Percentiles rank a stretch among this genome's conserved stretches.
These are phyloP conservation scores for Naganishia randhawae DNA, from an alignment of 768 basidiomycete species.

Conservation along the genomic window DNA sequence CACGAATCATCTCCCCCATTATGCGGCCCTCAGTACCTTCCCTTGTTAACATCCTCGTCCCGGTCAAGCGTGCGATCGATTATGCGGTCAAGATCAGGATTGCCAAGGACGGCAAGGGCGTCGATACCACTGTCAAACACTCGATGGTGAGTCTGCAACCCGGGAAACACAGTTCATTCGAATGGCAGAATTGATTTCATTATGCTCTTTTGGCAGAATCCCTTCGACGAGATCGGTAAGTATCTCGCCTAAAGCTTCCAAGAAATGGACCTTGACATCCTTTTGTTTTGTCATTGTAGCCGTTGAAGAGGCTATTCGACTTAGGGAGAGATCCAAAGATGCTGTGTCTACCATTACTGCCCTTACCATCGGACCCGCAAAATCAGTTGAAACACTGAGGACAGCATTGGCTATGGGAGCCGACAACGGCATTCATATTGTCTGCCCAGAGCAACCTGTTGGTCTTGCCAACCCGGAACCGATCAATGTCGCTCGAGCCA, in stretches of 20 bases:
- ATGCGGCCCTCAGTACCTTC: slow-evolving; percentile 74
- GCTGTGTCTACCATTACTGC: slow-evolving; percentile 80
- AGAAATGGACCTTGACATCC: background rate
- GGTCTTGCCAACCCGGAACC: slow-evolving; percentile 66
- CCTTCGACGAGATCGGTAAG: slow-evolving; percentile 95
- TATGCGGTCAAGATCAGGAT: slow-evolving; percentile 99
- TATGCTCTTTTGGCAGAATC: slow-evolving; percentile 62
- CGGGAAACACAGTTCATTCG: background rate
- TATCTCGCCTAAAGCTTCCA: slow-evolving; percentile 9
- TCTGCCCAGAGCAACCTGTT: slow-evolving; percentile 66
- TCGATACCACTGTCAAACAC: slow-evolving; percentile 97
- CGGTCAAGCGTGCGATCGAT: slow-evolving; percentile 92
- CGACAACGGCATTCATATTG: slow-evolving; percentile 85
- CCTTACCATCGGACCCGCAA: slow-evolving; percentile 89
- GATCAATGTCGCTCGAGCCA: slow-evolving; percentile 79
- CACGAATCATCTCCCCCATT: background rate
- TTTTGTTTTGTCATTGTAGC: slow-evolving; percentile 56
- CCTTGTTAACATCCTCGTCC: slow-evolving; percentile 84
- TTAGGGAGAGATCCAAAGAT: slow-evolving; percentile 78
- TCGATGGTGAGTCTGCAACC: slow-evolving; percentile 76
- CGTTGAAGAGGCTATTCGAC: slow-evolving; percentile 91
- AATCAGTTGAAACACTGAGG: slow-evolving; percentile 81
- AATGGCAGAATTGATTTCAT: background rate
- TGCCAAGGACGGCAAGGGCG: slow-evolving; percentile 86
- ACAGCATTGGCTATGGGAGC: slow-evolving; percentile 98